Evolutionary conservation across 176 grass and related monocot genomes (phyloP).

Genomic region (Guadua angustifolia): DNA sequence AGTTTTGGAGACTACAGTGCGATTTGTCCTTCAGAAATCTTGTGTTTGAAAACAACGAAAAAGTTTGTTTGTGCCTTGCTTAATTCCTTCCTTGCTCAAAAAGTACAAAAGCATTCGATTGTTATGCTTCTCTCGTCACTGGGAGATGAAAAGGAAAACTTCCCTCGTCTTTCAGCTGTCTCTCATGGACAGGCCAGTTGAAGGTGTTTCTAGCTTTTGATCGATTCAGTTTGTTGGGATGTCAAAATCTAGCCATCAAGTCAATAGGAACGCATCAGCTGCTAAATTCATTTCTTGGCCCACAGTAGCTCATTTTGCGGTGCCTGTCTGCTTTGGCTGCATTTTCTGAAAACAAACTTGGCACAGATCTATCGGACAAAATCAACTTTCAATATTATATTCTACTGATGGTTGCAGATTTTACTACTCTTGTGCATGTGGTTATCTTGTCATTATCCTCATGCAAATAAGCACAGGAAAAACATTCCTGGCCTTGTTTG

Average conservation of each 20-base stretch:
- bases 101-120: too few species aligned
- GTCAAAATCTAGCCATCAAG: conserved; percentile 40
- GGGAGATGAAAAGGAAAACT: neutral
- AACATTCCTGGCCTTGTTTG: neutral
- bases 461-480: neutral
- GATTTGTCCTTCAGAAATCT: too few species aligned
- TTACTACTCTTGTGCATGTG: too few species aligned
- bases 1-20: too few species aligned
- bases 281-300: conserved; percentile 12
- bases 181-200: neutral
- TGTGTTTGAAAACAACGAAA: too few species aligned
- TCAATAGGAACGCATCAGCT: conserved; percentile 32
- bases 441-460: too few species aligned
- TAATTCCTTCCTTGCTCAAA: too few species aligned
- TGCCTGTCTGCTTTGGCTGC: neutral
- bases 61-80: too few species aligned
- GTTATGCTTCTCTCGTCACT: too few species aligned
- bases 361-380: too few species aligned
- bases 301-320: conserved; percentile 4
- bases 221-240: conserved; percentile 41
- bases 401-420: neutral
- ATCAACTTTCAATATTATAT: neutral
- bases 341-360: neutral
- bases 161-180: conserved; percentile 15
- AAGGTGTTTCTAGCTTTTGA: neutral